Evolutionary conservation across 2,329 filamentous ascomycete species (phyloP), one percentile per base, ranked within the genome.

Genomic region (Arthroderma uncinatum): DNA sequence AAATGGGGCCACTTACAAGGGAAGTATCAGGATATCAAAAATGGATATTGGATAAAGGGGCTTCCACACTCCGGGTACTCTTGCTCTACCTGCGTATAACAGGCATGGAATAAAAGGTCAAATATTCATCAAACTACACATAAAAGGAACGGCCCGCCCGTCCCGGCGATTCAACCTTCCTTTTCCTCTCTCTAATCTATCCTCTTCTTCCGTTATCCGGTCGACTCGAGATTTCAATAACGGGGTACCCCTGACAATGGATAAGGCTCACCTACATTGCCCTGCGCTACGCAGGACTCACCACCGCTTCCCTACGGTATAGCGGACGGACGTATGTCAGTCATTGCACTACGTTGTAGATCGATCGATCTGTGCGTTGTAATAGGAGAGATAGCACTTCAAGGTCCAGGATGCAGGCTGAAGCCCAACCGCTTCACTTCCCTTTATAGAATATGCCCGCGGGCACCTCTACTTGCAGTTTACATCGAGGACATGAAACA

Each of bases 321-420:
- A 50, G 33, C 44, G 16, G n/a, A 33, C 23, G 25, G 44, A 50
- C 44, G 44, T 50, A 50, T 50, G 44, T 50, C 44, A 50, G 44
- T 14, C 21, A 9, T 23, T 23, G 9, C 8, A 10, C 23, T 16
- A 16, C 42, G 12, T 30, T 9, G 28, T 6, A 23, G 40, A 50
- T 30, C 23, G 25, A 50, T 50, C 28, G 23, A 28, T 50, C 23
- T 50, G 44, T 33, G 28, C 23, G 7, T 48, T 10, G 23, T 48
- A 9, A 48, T 5, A 14, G 14, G 6, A 30, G 23, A 4, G 14
- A 30, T n/a, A 6, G 16, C 39, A 16, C 9, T 5, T 9, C 7
- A 50, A 50, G 28, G 44, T 7, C 44, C n/a, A 28, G 2, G 14
- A 30, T 50, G 25, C 12, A 9, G 23, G 23, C 10, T 30, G 28